These are phyloP conservation scores for Coemansia sp. DNA, from an alignment of 192 early-diverging fungal genomes.

Conservation along the genomic window DNA sequence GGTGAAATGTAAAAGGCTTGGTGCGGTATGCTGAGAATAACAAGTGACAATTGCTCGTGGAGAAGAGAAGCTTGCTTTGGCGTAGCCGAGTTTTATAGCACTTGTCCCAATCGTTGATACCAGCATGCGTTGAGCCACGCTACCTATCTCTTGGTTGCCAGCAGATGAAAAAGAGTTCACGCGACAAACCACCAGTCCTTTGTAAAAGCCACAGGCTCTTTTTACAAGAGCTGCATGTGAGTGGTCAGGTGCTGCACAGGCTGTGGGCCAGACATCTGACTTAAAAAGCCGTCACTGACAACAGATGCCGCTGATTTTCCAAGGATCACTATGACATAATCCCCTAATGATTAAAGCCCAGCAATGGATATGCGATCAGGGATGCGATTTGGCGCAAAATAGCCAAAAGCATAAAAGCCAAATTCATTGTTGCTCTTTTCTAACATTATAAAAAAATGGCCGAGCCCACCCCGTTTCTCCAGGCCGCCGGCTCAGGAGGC, in stretches of 20 bases:
- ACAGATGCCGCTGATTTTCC: background rate
- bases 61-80: background rate
- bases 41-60: too few relatives aligned
- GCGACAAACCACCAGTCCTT: background rate
- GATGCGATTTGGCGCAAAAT: too few relatives aligned
- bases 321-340: background rate
- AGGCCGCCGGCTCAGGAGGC: background rate
- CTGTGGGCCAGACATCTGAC: background rate
- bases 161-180: background rate
- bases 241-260: background rate
- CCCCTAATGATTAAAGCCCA: background rate
- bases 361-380: too few relatives aligned
- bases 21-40: background rate
- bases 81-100: background rate
- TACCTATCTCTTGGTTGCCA: too few relatives aligned
- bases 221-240: background rate
- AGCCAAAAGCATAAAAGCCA: background rate
- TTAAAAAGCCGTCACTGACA: background rate
- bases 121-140: background rate
- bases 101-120: background rate
- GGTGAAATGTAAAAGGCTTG: background rate
- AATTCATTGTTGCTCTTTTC: background rate
- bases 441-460: background rate
- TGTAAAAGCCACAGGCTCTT: background rate
- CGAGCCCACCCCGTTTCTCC: conserved; percentile 1